Evolutionary conservation across 225 moss, liverwort and hornwort genomes (phyloP), one percentile per base, ranked within the genome.

Genomic region (Rhytidiadelphus loreus): DNA sequence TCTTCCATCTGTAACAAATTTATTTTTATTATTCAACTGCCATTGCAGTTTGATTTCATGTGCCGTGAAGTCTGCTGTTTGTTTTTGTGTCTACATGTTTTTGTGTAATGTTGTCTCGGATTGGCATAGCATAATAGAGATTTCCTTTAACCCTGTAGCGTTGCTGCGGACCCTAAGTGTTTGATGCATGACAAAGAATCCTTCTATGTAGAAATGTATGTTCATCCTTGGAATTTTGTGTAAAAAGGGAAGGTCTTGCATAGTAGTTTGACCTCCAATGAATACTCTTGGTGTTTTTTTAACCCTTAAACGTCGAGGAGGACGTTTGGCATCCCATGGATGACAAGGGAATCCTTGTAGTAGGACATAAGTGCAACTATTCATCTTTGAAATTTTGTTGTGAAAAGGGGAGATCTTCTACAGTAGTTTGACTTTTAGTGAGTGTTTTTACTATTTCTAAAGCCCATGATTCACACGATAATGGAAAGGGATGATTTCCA

Each of bases 31-130:
- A 87, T 80, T 86, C 86, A 87, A 85, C 90, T 93, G 93, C 91
- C 87, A 93, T 93, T 93, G 91, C 91, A 93, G 91, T 90, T 79
- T 57, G 26, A 56, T 77, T 76, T 57, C 57, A 77, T 71, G 56
- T 69, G 87, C 55, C 7, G 1, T 63, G 56, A 37, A 66, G n/a
- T 79, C 16, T 50, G 57, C 39, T 76, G 29, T 30, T 80, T 82
- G 28, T 48, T n/a, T 22, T 61, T 14, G 33, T 46, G 46, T 53
- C 26, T 52, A 17, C 5, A 44, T 68, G 43, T 58, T 50, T 82
- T 11, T 86, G 37, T 79, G 53, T 19, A 64, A 9, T 77, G 50
- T 50, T 74, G 26, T 69, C 84, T 41, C 37, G 16, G 26, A 80
- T 80, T 48, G 29, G 46, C 37, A 29, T 62, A 56, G 64, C 41